phyloP scores from a whole-genome alignment of 352 stramenopile genomes.

The Pseudoperonospora humuli region DNA sequence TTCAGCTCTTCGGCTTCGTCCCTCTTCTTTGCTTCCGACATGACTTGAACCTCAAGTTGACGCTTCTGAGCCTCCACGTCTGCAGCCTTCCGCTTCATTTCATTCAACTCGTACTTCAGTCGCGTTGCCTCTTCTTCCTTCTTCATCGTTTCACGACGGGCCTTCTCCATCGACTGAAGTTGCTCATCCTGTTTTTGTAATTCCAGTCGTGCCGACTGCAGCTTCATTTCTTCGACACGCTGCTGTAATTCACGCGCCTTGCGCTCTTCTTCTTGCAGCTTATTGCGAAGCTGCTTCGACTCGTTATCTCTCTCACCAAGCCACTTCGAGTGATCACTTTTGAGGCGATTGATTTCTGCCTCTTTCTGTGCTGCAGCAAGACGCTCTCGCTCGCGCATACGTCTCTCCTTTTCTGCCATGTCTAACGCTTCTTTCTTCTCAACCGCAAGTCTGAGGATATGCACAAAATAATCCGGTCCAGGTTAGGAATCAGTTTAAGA shows the following conservation, averaged over 20 bases:
- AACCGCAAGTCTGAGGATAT: constrained; percentile 32
- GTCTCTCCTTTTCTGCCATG: constrained; percentile 46
- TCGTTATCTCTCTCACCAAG: constrained; percentile 58
- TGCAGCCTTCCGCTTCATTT: constrained; percentile 36
- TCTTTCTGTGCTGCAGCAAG: constrained; percentile 44
- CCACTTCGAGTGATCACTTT: constrained; percentile 54
- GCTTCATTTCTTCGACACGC: constrained; percentile 50
- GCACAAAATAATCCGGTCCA: neutral
- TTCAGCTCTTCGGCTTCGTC: constrained; percentile 34
- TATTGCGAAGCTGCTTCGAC: constrained; percentile 54
- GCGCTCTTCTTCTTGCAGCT: constrained; percentile 52
- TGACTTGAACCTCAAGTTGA: constrained; percentile 28
- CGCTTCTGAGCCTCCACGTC: constrained; percentile 34
- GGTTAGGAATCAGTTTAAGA: neutral
- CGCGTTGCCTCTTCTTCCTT: constrained; percentile 34
- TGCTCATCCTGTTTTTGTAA: constrained; percentile 41
- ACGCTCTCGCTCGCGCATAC: constrained; percentile 51
- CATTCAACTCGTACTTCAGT: constrained; percentile 45
- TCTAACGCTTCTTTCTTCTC: constrained; percentile 63
- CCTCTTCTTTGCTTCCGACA: constrained; percentile 29
- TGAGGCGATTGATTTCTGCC: constrained; percentile 56
- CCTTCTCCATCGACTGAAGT: constrained; percentile 24
- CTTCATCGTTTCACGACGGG: constrained; percentile 27
- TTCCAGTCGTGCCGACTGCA: constrained; percentile 31
- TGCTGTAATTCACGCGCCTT: constrained; percentile 44